Percentiles rank a stretch among this genome's conserved stretches.
phyloP scores from a whole-genome alignment of 495 filamentous ascomycete genomes.

The Aspergillus indologenus region DNA sequence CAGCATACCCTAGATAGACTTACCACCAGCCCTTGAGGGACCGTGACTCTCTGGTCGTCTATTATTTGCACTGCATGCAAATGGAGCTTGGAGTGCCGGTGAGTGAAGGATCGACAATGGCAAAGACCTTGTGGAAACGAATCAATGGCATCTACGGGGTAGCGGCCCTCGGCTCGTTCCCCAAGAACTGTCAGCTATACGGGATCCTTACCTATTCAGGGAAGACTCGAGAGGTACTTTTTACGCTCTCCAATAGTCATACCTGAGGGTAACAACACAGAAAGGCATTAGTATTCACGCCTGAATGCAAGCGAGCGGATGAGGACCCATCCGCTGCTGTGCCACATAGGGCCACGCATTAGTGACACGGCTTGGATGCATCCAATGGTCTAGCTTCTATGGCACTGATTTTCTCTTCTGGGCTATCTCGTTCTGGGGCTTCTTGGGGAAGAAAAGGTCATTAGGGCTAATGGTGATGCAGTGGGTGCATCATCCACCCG shows the following conservation, averaged over 20 bases:
- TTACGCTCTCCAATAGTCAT: not conserved
- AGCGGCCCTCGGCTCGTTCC: not conserved
- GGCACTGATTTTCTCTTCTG: not conserved
- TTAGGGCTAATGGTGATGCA: not conserved
- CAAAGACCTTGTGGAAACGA: not conserved
- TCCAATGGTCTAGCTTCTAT: conserved; percentile 10
- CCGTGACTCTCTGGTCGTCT: not conserved
- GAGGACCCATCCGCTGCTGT: conserved; percentile 12
- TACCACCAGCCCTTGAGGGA: not conserved
- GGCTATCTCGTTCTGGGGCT: not conserved
- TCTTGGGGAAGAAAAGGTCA: conserved; percentile 1
- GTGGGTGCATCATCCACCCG: conserved; percentile 1
- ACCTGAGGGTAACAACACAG: conserved; percentile 12
- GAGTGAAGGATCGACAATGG: not conserved
- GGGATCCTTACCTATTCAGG: not conserved
- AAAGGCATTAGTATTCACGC: conserved; percentile 22
- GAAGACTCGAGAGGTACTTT: not conserved
- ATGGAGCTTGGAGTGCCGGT: not conserved
- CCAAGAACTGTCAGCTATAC: not conserved
- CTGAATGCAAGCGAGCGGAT: conserved; percentile 21
- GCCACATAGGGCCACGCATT: conserved; percentile 22
- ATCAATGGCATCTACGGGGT: not conserved
- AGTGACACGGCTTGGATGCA: conserved; percentile 19
- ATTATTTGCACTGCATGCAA: not conserved
- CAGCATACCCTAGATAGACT: not conserved